Evolutionary conservation across 176 grass and related monocot genomes (phyloP), one percentile per base, ranked within the genome.

Genomic region (Oryza glaberrima): DNA sequence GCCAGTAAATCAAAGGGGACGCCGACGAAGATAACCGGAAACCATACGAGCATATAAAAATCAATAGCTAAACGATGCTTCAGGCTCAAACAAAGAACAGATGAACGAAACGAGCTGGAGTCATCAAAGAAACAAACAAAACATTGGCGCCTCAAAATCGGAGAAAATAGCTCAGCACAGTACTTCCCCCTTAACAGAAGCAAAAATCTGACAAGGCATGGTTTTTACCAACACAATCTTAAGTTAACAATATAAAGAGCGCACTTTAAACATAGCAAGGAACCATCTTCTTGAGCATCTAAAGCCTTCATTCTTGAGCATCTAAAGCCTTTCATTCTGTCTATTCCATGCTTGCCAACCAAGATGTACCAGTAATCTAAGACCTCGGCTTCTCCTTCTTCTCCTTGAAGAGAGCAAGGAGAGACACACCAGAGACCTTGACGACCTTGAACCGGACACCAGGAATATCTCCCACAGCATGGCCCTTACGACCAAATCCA

Each of bases 371-470:
- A 54, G 67, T 47, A 81, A 72, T 68, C 83, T 86, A 92, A 86
- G 90, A 92, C 80, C 90, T 86, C 6, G 90, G 90, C 69, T 92
- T 92, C 65, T 92, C 90, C 76, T 92, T 92, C 86, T 92, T 92
- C 32, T 92, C 87, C 76, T 92, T 92, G 75, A 92, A 92, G 10
- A 92, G 90, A n/a, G 90, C 90, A 34, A 92, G 87, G 52, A 89
- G 75, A 89, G 90, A 92, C 52, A 92, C 90, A 54, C 91, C 91
- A 3, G 91, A 93, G 30, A 93, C 91, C 91, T 93, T 93, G 60
- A 93, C 91, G 0, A 93, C 91, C 88, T 93, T 93, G 83, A 93
- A 93, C 52, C 91, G 85, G 77, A 93, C 91, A 28, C 91, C 88
- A 0, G 91, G 91, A 90, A 93, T 93, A 88, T 93, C 88, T 88